A percentile compares a stretch with the other conserved stretches of the same genome.
Conservation (phyloP, 768 basidiomycete genomes). For the Guyanaporus albipodus region DNA sequence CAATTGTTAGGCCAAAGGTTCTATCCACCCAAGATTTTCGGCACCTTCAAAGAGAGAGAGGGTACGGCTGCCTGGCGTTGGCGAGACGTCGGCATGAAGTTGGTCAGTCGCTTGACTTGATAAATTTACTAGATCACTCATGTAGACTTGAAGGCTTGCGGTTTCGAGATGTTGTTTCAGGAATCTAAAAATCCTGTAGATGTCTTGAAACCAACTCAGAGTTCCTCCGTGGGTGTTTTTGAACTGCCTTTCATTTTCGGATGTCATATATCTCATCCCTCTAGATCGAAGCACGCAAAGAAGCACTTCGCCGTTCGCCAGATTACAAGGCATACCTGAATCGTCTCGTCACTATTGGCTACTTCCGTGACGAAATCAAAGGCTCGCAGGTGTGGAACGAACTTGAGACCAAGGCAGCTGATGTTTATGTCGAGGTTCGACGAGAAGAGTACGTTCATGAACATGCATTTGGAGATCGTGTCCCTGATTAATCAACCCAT, state of each 20-base stretch:
- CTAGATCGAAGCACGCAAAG: conserved; percentile 63
- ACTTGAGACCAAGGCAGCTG: conserved; percentile 67
- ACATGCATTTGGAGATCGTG: not conserved
- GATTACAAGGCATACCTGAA: conserved; percentile 71
- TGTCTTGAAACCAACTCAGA: conserved; percentile 29
- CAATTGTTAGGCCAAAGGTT: conserved; percentile 91
- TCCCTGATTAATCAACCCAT: conserved; percentile 2
- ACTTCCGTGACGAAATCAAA: conserved; percentile 74
- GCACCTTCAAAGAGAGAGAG: conserved; percentile 62
- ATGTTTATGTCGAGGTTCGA: conserved; percentile 58
- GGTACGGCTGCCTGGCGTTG: conserved; percentile 68
- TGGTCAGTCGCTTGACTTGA: conserved; percentile 45
- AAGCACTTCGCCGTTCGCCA: conserved; percentile 59
- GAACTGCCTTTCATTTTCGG: not conserved
- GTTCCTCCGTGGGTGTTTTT: conserved; percentile 45
- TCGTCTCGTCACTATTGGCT: conserved; percentile 59
- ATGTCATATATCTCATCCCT: not conserved
- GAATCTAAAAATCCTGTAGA: conserved; percentile 65
- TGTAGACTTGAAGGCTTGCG: conserved; percentile 62
- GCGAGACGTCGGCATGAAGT: conserved; percentile 90
- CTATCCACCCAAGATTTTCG: conserved; percentile 87
- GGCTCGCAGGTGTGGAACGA: conserved; percentile 75
- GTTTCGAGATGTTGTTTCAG: conserved; percentile 95
- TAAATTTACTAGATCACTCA: not conserved
- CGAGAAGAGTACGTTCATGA: conserved; percentile 58